Base-by-base conservation (phyloP, 345 rosid species). In the Murraya paniculata region DNA sequence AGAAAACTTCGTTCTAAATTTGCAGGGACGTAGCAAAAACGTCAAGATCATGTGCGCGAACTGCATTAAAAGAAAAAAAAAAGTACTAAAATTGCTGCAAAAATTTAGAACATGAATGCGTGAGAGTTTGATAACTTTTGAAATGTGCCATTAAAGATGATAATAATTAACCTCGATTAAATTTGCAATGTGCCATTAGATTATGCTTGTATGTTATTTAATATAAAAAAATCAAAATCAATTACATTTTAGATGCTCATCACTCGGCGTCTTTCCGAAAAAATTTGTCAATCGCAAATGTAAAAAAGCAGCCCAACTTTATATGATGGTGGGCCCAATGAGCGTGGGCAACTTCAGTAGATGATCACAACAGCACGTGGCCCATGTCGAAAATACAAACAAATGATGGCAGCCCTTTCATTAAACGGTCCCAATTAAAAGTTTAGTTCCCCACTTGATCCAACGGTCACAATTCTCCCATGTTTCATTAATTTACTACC, bases 401-500 rank as follows among this genome's bases (percentile, higher is more conserved):
- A 18, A 11, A 74, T 38, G 60, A 41, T 74, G 71, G 30, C 57
- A 6, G 50, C 50, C 50, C 8, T 9, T 14, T 28, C 56, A 81
- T 85, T 85, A 55, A 65, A 78, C 85, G 77, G 85, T 50, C 19
- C 55, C 53, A 78, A 67, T 88, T 87, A 83, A 88, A 85, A 58
- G 60, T 65, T 66, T 24, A 14, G 66, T 71, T 68, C 82, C 85
- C 84, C 88, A 87, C 84, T 73, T 73, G 78, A 88, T 87, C 93
- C 33, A 38, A 88, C 85, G 88, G 85, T 35, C 10, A 41, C 35
- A 41, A 22, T 28, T 67, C 28, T 36, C 28, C 22, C 35, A 4
- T 7, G 72, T 80, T 38, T 45, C 66, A 60, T 65, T 69, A 60
- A 68, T 65, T 71, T 56, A 70, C 41, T 81, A 27, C 58, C 73